Base-by-base conservation (phyloP, 208 protist genomes). In the Phytomonas francai region DNA sequence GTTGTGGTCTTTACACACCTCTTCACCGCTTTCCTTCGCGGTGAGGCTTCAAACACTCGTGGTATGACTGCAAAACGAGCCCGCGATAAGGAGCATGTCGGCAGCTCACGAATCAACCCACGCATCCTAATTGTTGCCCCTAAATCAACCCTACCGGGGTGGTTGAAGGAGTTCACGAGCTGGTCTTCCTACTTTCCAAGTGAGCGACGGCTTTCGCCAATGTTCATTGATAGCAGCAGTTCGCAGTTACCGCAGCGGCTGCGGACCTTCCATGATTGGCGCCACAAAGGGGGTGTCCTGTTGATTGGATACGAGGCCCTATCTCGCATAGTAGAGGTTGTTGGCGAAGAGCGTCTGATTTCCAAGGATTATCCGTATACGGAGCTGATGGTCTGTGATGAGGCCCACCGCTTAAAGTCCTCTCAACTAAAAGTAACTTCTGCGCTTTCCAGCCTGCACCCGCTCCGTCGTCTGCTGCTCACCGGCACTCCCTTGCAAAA, bases 401-500 rank as follows among this genome's bases (percentile, higher is more conserved):
- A 98, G 68, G 95, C 88, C 7, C 95, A 98, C 71, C 72, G 90
- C 14, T 76, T 98, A 2, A 97, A 97, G 79, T 96, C 90, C 2
- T 74, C 76, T 0, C 77, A 92, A 22, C 74, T 95, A 64, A 80
- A 94, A 63, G 73, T 89, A 31, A 81, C 88, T 3, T 59, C 68
- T n/a, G 85, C 85, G 11, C 59, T 97, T 11, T 77, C 82, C 45
- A 54, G 70, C 4, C 67, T 97, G 29, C 73, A 91, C 60, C 92
- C 94, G 30, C 73, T 88, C 45, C 84, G 91, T 19, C 86, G 92
- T 49, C 67, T 98, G 28, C 74, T 97, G 28, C 80, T 98, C 29
- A 95, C 88, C 28, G 94, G 94, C 33, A 98, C 94, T 30, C 94
- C 94, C 22, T 75, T 98, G 7, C 94, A 98, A 74, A 98, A 98